Percentiles rank a stretch among this genome's conserved stretches.
These are phyloP conservation scores for Cicer yamashitae DNA, from an alignment of 306 rosid species.

Conservation along the genomic window DNA sequence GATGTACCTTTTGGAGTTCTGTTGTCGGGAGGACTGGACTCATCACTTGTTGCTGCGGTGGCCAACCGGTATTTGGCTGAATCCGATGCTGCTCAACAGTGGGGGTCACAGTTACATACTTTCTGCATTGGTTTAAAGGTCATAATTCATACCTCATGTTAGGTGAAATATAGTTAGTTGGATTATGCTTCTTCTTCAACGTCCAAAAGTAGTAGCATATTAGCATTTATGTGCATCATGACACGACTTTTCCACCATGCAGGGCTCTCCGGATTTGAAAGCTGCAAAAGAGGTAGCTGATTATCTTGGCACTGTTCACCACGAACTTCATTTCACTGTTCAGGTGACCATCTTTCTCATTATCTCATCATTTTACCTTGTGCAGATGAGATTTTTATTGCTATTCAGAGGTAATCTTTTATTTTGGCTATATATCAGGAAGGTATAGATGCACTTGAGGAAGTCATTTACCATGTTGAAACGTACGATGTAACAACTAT, in stretches of 20 bases:
- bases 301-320: constrained; percentile 92
- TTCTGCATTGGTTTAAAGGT: constrained; percentile 95
- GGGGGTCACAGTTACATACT: constrained; percentile 95
- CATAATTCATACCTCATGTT: constrained; percentile 13
- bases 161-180: constrained; percentile 32
- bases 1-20: constrained; percentile 99
- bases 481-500: constrained; percentile 94
- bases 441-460: constrained; percentile 98
- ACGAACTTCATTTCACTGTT: constrained; percentile 89
- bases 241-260: constrained; percentile 43
- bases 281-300: constrained; percentile 97
- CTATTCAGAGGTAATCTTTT: constrained; percentile 19
- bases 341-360: constrained; percentile 63
- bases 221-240: constrained; percentile 36
- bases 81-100: constrained; percentile 72
- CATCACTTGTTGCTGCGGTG: constrained; percentile 97
- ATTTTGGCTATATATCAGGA: constrained; percentile 64
- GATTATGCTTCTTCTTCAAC: constrained; percentile 22
- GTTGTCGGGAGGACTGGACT: constrained; percentile 93
- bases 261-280: constrained; percentile 96
- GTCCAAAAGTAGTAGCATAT: constrained; percentile 5
- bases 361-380: background rate
- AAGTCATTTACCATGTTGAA: constrained; percentile 95
- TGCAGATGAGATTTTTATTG: constrained; percentile 4
- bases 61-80: constrained; percentile 74